phyloP scores from a whole-genome alignment of 2,329 filamentous ascomycete genomes.

The Escovopsis sp. region DNA sequence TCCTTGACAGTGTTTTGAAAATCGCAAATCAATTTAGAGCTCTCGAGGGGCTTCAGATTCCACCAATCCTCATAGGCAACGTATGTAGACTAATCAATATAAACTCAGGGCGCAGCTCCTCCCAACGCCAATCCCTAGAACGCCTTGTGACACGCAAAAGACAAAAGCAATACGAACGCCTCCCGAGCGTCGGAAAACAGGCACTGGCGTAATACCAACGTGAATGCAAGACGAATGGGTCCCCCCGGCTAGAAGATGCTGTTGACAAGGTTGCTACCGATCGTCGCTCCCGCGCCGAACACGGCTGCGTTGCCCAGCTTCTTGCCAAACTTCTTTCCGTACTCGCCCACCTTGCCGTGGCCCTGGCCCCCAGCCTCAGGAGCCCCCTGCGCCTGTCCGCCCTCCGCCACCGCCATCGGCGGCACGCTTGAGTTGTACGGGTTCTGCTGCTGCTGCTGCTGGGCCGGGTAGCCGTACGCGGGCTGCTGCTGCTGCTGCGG shows the following conservation, averaged over 20 bases:
- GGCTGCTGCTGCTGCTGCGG: constrained; percentile 11
- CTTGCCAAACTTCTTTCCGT: constrained; percentile 92
- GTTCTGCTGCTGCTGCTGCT: constrained; percentile 31
- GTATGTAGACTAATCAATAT: no score
- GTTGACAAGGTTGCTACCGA: constrained; percentile 82
- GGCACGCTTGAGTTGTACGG: constrained; percentile 59
- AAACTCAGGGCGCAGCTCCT: no score
- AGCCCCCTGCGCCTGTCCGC: constrained; percentile 21
- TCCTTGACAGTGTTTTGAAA: no score
- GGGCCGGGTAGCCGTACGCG: constrained; percentile 12
- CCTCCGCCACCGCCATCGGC: constrained; percentile 56
- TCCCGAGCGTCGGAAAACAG: no score
- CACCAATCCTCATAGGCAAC: no score
- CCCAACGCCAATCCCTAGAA: no score
- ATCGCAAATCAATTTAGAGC: no score
- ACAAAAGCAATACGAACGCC: no score
- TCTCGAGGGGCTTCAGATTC: no score
- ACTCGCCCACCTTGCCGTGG: constrained; percentile 50
- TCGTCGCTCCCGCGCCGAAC: constrained; percentile 83
- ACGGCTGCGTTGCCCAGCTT: constrained; percentile 71
- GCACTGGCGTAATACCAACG: no score
- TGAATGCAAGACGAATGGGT: neutral
- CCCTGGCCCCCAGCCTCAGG: constrained; percentile 11
- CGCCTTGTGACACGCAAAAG: no score
- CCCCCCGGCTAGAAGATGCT: constrained; percentile 54